Evolutionary conservation across 78 protist genomes (phyloP).

Genomic region (Dictyostelium citrinum): DNA sequence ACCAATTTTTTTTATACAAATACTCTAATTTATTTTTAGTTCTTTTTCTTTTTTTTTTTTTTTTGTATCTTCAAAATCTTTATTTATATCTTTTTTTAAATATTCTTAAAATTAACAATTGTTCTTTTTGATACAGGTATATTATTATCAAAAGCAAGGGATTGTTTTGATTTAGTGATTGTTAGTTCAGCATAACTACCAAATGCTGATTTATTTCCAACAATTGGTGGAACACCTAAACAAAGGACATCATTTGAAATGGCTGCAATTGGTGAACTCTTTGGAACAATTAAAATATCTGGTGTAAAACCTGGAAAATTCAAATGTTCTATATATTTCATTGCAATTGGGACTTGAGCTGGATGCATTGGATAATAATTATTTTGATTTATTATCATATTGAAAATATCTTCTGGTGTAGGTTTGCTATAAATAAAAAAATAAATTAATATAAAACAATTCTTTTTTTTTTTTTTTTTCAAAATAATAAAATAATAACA

Average conservation of each 20-base stretch:
- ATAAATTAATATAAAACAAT: too few species aligned
- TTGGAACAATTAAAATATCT: slow-evolving; percentile 16
- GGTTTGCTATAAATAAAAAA: background rate
- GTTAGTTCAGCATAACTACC: slow-evolving; percentile 9
- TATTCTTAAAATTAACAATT: background rate
- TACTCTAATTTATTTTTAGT: too few species aligned
- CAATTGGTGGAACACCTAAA: slow-evolving; percentile 3
- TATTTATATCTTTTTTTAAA: background rate
- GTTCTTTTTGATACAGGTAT: slow-evolving; percentile 26
- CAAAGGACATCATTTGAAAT: slow-evolving; percentile 16
- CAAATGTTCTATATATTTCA: background rate
- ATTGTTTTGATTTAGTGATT: background rate
- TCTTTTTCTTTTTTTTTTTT: background rate
- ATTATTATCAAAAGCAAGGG: background rate
- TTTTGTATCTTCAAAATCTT: background rate
- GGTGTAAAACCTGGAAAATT: slow-evolving; percentile 56
- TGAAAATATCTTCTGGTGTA: slow-evolving; percentile 8
- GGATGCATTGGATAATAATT: slow-evolving; percentile 62
- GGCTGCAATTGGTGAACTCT: background rate
- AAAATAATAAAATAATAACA: too few species aligned
- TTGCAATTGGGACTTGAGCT: slow-evolving; percentile 36
- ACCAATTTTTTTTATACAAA: too few species aligned
- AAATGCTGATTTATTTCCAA: background rate
- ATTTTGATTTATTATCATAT: slow-evolving; percentile 37
- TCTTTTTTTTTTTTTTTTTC: background rate